Evolutionary conservation across 306 rosid genomes (phyloP).

Genomic region (Cyclanthera cordifolia): DNA sequence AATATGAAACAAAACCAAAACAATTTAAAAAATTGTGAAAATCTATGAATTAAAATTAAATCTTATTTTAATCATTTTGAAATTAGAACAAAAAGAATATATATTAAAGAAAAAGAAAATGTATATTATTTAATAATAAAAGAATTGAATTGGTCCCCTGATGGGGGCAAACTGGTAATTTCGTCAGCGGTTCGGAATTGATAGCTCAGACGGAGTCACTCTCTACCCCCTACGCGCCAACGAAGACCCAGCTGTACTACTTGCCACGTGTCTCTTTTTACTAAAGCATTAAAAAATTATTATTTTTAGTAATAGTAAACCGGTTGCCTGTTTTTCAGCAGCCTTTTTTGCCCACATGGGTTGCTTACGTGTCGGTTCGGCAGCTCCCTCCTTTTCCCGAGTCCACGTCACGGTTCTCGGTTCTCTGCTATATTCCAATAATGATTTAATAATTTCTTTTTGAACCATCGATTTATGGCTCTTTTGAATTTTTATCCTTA

Average conservation of each 20-base stretch:
- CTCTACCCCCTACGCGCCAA: conserved; percentile 8
- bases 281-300: background rate
- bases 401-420: background rate
- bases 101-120: too few species aligned
- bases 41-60: too few species aligned
- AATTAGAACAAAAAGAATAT: too few species aligned
- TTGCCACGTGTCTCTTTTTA: background rate
- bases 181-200: background rate
- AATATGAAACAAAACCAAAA: too few species aligned
- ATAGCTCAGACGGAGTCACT: background rate
- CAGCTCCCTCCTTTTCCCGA: background rate
- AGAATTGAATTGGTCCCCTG: background rate
- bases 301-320: background rate
- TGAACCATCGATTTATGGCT: too few species aligned
- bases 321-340: background rate
- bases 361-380: background rate
- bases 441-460: too few species aligned
- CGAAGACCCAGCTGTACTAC: conserved; percentile 2
- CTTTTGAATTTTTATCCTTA: too few species aligned
- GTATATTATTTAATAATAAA: background rate
- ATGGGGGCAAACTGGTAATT: background rate
- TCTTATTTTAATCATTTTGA: too few species aligned
- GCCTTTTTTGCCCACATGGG: background rate
- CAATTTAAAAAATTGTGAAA: too few species aligned
- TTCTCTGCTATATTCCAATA: background rate